A percentile compares a stretch with the other conserved stretches of the same genome.
Conservation (phyloP, 306 rosid species). For the Glycyrrhiza uralensis region DNA sequence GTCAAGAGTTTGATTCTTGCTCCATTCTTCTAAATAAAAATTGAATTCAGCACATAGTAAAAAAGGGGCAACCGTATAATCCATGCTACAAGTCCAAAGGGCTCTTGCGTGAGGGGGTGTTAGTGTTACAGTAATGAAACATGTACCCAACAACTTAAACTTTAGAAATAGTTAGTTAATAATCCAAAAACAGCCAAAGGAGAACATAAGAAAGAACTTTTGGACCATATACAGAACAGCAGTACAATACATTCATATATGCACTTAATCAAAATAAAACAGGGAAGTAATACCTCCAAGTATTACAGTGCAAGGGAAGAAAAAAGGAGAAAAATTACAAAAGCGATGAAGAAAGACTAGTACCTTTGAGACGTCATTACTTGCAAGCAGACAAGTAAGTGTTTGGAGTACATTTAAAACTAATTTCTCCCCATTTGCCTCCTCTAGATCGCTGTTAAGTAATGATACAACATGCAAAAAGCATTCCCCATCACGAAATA, state of each 20-base stretch:
- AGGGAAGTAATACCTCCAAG: neutral
- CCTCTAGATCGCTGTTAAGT: conserved; percentile 74
- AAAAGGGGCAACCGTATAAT: neutral
- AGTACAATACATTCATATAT: neutral
- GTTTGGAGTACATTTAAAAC: conserved; percentile 90
- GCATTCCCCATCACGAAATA: conserved; percentile 96
- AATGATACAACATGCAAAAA: conserved; percentile 94
- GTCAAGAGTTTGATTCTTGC: neutral
- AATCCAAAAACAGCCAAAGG: conserved; percentile 9
- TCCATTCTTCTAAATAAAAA: neutral
- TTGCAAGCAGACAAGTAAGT: conserved; percentile 82
- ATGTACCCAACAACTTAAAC: no score
- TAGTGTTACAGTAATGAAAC: no score
- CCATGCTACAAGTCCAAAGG: neutral
- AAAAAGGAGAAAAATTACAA: neutral
- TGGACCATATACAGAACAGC: neutral
- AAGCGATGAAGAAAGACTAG: neutral
- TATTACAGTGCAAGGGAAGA: neutral
- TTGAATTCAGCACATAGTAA: neutral
- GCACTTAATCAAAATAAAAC: neutral
- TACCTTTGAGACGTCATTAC: conserved; percentile 89
- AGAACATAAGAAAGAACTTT: neutral
- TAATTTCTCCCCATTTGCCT: conserved; percentile 62
- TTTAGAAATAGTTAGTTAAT: neutral
- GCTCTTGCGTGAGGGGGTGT: neutral